Evolutionary conservation across 2,329 filamentous ascomycete species (phyloP), one percentile per base, ranked within the genome.

Genomic region (Calonectria pseudoreteaudii): DNA sequence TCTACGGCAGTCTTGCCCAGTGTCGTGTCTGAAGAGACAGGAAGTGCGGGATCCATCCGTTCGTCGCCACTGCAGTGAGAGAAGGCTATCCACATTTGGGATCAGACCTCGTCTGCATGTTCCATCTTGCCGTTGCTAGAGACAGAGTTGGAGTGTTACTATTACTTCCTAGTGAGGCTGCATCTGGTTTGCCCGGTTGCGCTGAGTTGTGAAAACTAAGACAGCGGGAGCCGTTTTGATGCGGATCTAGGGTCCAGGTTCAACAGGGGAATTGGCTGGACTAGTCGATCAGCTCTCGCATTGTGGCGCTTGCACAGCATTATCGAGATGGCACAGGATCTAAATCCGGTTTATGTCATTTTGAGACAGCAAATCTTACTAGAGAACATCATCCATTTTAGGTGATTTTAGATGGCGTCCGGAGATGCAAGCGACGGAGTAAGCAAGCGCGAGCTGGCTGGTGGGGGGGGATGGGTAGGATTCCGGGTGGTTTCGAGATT

Each of bases 401-500:
- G 36, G 31, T 23, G 16, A 36, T 47, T 44, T 47, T 23, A 31
- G 47, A 52, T 67, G n/a, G 47, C 20, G 47, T 10, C 56, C 36
- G 30, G 11, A 34, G 16, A 31, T 56, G 11, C 31, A 36, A 58
- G 53, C 53, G 53, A 23, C 4, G 5, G 26, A 50, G 13, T n/a
- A 36, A 52, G 64, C 34, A 13, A 49, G 53, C 20, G 20, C 30
- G 20, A 13, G 31, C 6, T 30, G 20, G 53, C 20, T 47, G n/a
- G 34, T 23, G 53, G 20, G 34, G 34, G 56, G 16, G 20, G 56
- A 28, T 6, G 23, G 18, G 56, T 28, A 26, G 26, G 18, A 16
- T 65, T 65, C 41, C 44, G n/a, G 10, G 62, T 34, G 26, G 49
- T 38, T 67, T 67, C 65, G 65, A 53, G 53, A 52, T 50, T 62